phyloP scores from a whole-genome alignment of 1,284 basidiomycete species.

The Rhodotorula sp. region DNA sequence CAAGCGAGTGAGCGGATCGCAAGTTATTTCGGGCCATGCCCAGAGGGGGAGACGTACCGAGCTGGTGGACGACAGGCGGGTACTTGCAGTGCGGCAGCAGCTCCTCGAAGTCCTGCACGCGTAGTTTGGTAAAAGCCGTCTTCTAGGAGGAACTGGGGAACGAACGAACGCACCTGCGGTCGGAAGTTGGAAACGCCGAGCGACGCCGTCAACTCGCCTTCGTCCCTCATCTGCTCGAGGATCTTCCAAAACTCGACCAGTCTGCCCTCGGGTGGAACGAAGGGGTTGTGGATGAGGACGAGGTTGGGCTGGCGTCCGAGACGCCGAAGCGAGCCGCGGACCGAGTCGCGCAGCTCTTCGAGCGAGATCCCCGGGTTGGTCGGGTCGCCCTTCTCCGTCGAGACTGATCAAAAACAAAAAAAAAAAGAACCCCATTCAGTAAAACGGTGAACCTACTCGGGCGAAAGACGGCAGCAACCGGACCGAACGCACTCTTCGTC shows the following conservation, averaged over 20 bases:
- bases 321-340: constrained; percentile 13
- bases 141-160: too few species aligned
- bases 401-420: constrained; percentile 7
- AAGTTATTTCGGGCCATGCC: neutral
- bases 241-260: constrained; percentile 41
- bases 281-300: constrained; percentile 40
- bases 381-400: constrained; percentile 27
- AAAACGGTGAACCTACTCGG: too few species aligned
- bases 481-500: constrained; percentile 33
- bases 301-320: constrained; percentile 30
- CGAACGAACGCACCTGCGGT: constrained; percentile 16
- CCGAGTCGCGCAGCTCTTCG: constrained; percentile 17
- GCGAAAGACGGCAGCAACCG: too few species aligned
- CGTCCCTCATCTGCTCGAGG: constrained; percentile 42
- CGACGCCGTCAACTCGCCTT: constrained; percentile 38
- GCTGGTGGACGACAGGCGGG: constrained; percentile 42
- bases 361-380: constrained; percentile 19
- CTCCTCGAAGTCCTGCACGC: constrained; percentile 38
- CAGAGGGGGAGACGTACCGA: constrained; percentile 13
- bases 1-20: neutral
- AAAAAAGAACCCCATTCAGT: too few species aligned
- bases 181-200: constrained; percentile 44
- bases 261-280: constrained; percentile 33
- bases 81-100: constrained; percentile 35
- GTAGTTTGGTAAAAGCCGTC: too few species aligned